Base-by-base conservation (phyloP, 257 asterid genomes). In the Ophiorrhiza pumila region DNA sequence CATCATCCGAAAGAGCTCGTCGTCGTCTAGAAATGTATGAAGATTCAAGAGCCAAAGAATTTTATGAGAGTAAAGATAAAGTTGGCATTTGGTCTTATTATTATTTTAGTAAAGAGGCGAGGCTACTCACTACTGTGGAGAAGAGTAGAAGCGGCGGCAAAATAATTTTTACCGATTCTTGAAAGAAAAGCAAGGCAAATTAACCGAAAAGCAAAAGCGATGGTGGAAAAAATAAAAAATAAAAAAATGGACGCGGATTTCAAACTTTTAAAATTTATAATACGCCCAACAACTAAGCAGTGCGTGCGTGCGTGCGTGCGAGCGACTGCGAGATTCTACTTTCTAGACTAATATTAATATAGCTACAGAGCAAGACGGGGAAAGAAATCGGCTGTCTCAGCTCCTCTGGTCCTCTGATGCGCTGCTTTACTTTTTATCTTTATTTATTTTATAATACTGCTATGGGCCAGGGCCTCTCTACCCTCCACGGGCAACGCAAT, bases 71-170 rank as follows among this genome's bases (percentile, higher is more conserved):
- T 7, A 53, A 5, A 53, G 13, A 53, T 53, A 53, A 53, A 53
- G 60, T 53, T 53, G 60, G 31, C 60, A 53, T 1, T 4, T 53
- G n/a, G n/a, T 53, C 60, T 7, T 8, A 1, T n/a, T 53, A 53
- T 53, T 53, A 53, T 53, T 53, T 6, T 23, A 1, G 8, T 0
- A 53, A 3, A 7, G 60, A 8, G 3, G n/a, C n/a, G n/a, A n/a
- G n/a, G n/a, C n/a, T n/a, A n/a, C n/a, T n/a, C n/a, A 27, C 7
- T 34, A 37, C 5, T 7, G 27, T 0, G 29, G 45, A 35, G 61
- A 45, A 67, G 57, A 67, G 71, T 42, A 47, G 72, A 35, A 64
- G 69, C 34, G 11, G 74, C 52, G 65, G 65, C 65, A 55, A 69
- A 69, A 69, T 69, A 5, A 69, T 35, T 69, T 69, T 29, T 18